Evolutionary conservation across 345 rosid species (phyloP).

Genomic region (Melastoma malabathricum): DNA sequence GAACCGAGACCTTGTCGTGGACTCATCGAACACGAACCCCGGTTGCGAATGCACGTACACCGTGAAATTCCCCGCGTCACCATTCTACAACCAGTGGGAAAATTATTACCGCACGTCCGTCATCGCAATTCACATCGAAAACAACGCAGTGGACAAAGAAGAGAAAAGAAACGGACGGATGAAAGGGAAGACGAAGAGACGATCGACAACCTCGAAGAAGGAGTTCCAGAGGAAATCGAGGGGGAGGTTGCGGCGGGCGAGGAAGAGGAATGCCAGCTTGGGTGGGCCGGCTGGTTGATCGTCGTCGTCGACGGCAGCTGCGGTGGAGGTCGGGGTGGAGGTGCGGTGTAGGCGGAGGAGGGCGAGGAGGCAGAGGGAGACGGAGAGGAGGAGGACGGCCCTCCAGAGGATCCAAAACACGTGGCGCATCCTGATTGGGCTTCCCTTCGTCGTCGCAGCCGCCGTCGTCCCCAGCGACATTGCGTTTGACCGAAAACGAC

Average conservation of each 20-base stretch:
- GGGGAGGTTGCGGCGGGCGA: conserved; percentile 43
- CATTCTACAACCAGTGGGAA: conserved; percentile 25
- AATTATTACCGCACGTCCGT: neutral
- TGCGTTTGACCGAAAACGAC: too few relatives aligned
- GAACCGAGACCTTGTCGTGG: conserved; percentile 55
- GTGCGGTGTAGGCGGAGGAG: conserved; percentile 35
- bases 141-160: neutral
- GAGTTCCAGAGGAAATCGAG: conserved; percentile 60
- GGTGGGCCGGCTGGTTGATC: conserved; percentile 24
- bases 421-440: conserved; percentile 19
- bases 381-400: conserved; percentile 36
- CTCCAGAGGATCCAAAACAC: conserved; percentile 52
- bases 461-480: conserved; percentile 7
- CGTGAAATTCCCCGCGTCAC: conserved; percentile 48
- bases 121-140: neutral
- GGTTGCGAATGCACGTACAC: conserved; percentile 66
- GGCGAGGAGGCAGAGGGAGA: conserved; percentile 36
- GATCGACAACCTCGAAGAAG: conserved; percentile 44
- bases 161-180: neutral
- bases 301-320: conserved; percentile 16
- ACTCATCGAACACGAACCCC: conserved; percentile 60
- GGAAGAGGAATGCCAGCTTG: conserved; percentile 56
- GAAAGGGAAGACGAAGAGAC: neutral
- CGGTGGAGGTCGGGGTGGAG: neutral
- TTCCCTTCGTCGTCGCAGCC: conserved; percentile 31